Evolutionary conservation across 1,139 yeast genomes (phyloP).

Genomic region (Zygosaccharomyces sapae): DNA sequence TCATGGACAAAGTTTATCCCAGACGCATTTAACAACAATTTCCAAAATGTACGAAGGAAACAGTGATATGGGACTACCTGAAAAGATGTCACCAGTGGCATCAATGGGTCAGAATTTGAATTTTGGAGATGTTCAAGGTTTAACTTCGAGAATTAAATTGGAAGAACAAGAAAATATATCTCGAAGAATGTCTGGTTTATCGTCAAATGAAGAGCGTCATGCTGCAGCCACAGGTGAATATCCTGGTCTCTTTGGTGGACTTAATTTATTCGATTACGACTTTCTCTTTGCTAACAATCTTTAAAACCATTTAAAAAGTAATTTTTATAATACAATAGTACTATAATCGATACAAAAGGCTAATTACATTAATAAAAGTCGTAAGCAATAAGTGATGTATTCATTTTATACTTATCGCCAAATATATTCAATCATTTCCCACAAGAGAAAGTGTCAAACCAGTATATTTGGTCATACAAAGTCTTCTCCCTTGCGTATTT

Average conservation of each 20-base stretch:
- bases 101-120: slow-evolving; percentile 19
- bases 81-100: slow-evolving; percentile 22
- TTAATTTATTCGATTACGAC: slow-evolving; percentile 32
- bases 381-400: no score
- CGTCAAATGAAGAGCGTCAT: not conserved
- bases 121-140: slow-evolving; percentile 4
- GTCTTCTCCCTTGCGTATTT: slow-evolving; percentile 70
- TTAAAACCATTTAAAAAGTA: not conserved
- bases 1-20: not conserved
- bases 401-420: not conserved
- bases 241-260: slow-evolving; percentile 26
- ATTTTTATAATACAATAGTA: not conserved
- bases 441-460: slow-evolving; percentile 39
- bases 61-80: slow-evolving; percentile 15
- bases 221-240: slow-evolving; percentile 13
- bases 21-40: not conserved
- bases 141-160: not conserved
- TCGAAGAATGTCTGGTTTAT: not conserved
- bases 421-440: not conserved
- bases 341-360: no score
- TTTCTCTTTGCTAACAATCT: slow-evolving; percentile 28
- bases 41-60: slow-evolving; percentile 1
- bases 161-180: not conserved
- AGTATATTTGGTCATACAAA: slow-evolving; percentile 53
- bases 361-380: not conserved